Base-by-base conservation (phyloP, 2,329 filamentous ascomycete genomes). In the Rhinocladiella similis region DNA sequence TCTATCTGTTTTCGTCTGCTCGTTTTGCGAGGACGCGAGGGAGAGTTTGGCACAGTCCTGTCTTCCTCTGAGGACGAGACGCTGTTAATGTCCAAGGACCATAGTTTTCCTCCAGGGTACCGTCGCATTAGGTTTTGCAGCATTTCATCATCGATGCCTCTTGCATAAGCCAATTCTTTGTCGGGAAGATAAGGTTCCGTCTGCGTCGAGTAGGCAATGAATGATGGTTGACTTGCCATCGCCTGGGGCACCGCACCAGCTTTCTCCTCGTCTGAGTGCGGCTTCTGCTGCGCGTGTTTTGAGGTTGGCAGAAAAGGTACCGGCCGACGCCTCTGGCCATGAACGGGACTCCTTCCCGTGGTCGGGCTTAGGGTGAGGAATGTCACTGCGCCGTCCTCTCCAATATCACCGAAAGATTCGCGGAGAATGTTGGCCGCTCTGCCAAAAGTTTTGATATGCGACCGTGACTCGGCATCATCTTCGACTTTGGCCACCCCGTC, bases 401-500 rank as follows among this genome's bases (percentile, higher is more conserved):
- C 69, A 5, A 79, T 48, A 19, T 53, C 43, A 38, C 74, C 74
- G 9, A 82, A 67, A n/a, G 77, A 76, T 54, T 80, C 73, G 1
- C 74, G 72, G 3, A 82, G 68, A 0, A 82, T 61, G 27, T 76
- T 73, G 0, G 79, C 77, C 1, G 80, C 80, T 19, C 79, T 71
- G 12, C 70, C 67, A 53, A 81, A 80, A 2, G 75, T 75, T 58
- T 74, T 72, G 1, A 70, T 63, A 56, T 75, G 73, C 2, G 71
- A 71, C 54, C 67, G 71, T 7, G 65, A 71, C 55, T 60, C 57
- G 9, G 35, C 43, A 12, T 52, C 54, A n/a, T 18, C 65, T 63
- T 25, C 65, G 64, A 49, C 67, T 67, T 59, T 66, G 60, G 42
- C 69, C 57, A 46, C 68, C 63, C 66, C 69, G 73, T 71, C 67